These are phyloP conservation scores for Phytophthora ramorum DNA, from an alignment of 352 stramenopile species.

Conservation along the genomic window DNA sequence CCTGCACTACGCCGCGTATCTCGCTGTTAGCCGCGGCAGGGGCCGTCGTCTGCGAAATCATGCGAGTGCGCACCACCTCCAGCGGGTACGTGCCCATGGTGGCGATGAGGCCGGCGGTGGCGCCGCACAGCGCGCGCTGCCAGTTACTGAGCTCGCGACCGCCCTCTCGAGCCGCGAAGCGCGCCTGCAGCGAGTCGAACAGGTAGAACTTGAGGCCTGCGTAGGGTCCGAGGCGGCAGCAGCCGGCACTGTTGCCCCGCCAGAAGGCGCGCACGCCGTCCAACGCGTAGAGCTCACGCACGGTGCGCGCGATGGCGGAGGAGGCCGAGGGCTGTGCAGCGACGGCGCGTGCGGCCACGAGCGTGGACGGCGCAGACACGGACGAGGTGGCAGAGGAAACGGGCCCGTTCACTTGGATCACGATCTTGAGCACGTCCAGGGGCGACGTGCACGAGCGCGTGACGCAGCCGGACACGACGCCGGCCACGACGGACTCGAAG, in stretches of 20 bases:
- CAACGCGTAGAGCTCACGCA: constrained; percentile 68
- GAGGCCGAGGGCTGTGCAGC: constrained; percentile 40
- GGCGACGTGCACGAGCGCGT: constrained; percentile 84
- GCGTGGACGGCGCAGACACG: constrained; percentile 23
- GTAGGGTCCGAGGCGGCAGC: constrained; percentile 80
- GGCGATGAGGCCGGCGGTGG: constrained; percentile 66
- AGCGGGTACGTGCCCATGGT: constrained; percentile 83
- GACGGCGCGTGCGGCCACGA: constrained; percentile 34
- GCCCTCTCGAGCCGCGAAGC: constrained; percentile 35
- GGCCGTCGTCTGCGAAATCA: constrained; percentile 67
- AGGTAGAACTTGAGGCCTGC: constrained; percentile 86
- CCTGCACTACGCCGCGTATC: constrained; percentile 69
- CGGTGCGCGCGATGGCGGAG: constrained; percentile 49
- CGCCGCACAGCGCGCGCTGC: constrained; percentile 65
- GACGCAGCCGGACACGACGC: constrained; percentile 80
- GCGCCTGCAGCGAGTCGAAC: constrained; percentile 70
- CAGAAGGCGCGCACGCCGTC: constrained; percentile 80
- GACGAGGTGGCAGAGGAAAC: constrained; percentile 3
- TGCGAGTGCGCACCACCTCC: constrained; percentile 82
- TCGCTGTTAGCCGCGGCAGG: constrained; percentile 39
- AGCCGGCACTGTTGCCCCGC: constrained; percentile 79
- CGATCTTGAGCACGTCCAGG: constrained; percentile 86
- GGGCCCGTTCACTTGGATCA: constrained; percentile 79
- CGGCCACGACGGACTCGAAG: constrained; percentile 72
- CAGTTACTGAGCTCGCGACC: constrained; percentile 47